These are phyloP conservation scores for Coemansia aciculifera DNA, from an alignment of 192 early-diverging fungal species.

Conservation along the genomic window DNA sequence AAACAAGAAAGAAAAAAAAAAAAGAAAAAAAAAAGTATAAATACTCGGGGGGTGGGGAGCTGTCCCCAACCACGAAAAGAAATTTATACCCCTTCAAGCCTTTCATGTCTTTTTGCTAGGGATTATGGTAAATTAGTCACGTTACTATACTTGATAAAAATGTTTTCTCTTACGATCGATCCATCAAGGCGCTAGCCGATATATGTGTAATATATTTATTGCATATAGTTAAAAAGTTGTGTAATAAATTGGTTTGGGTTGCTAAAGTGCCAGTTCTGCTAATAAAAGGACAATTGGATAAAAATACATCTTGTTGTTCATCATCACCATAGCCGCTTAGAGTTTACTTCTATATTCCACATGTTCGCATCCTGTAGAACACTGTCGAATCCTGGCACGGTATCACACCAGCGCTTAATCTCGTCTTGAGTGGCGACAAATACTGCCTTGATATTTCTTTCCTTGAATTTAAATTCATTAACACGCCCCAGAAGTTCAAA, in stretches of 20 bases:
- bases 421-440: neutral
- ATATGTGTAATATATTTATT: neutral
- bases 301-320: neutral
- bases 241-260: neutral
- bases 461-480: too few relatives aligned
- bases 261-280: neutral
- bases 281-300: neutral
- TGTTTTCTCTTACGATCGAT: neutral
- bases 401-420: neutral
- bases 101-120: neutral
- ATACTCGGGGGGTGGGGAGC: neutral
- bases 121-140: neutral
- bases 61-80: neutral
- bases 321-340: too few relatives aligned
- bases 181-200: neutral
- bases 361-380: neutral
- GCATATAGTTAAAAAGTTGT: neutral
- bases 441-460: neutral
- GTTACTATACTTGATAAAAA: neutral
- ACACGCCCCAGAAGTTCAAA: neutral
- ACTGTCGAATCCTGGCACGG: neutral
- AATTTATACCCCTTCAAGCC: conserved; percentile 1
- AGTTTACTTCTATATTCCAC: too few relatives aligned
- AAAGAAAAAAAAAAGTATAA: conserved; percentile 7
- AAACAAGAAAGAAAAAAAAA: conserved; percentile 6